Evolutionary conservation across 164 flowering plant species (phyloP), one percentile per base, ranked within the genome.

Genomic region (Annona squamosa): DNA sequence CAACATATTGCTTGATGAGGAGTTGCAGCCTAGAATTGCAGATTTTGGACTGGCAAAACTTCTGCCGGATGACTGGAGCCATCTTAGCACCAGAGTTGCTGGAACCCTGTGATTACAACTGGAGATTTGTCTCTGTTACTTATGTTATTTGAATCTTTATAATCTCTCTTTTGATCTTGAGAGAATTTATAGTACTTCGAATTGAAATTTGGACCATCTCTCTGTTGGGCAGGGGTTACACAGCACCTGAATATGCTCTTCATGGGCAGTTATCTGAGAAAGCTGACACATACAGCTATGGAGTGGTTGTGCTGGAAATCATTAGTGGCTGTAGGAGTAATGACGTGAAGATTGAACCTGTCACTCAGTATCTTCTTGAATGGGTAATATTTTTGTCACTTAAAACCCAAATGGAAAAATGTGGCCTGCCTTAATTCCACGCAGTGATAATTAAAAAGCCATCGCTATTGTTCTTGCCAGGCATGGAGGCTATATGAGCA

Each of bases 11-110:
- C 77, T 88, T 26, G 88, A 86, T 73, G 79, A 84, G 42, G 81
- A 82, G 44, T 84, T 84, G 74, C 87, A 81, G 41, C 82, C 92
- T 48, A 85, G 78, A 76, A 85, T 88, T 69, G 88, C 90, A 0
- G 92, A 88, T 78, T 88, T 88, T 69, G 92, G 90, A 12, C 75
- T 87, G 72, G 90, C 90, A 48, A 84, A 88, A 76, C 87, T 85
- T 71, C 78, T 85, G 7, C 89, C 91, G 7, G 85, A 82, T 66
- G 82, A 81, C 76, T 81, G 76, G 64, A 84, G 80, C 73, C 91
- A 88, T 80, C 71, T 88, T 42, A 85, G 74, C 75, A 86, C 90
- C 71, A 81, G 72, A 79, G 84, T 88, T 77, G 91, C 90, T 0
- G 91, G 91, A 26, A 88, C 91, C 52, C 68, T 88, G 91, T 88